Base-by-base conservation (phyloP, 176 grass and related monocot species). In the Dendrocalamus sinicus region DNA sequence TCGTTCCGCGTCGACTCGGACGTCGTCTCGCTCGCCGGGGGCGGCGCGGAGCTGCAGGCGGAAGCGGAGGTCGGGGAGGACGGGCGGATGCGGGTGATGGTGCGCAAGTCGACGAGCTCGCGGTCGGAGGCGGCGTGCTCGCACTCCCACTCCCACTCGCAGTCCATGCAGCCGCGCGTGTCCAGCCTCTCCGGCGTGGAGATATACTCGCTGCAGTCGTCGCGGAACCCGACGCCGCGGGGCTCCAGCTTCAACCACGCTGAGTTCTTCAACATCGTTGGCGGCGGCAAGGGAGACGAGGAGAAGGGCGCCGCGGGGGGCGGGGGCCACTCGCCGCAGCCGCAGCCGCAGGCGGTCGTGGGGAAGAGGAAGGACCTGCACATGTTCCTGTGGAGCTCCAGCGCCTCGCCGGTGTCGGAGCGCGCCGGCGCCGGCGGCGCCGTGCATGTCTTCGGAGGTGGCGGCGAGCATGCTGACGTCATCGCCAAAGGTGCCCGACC, bases 1-100 rank as follows among this genome's bases (percentile, higher is more conserved):
- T 97, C 95, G 32, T 97, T 97, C 75, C 86, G 91, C 16, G 95
- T 97, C 19, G 95, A 97, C 70, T 97, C 95, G 54, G 95, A 94
- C 88, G 90, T 97, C 63, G 83, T 97, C 72, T 97, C 92, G 1
- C 92, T 97, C 74, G 95, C 93, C 65, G 23, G 61, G 1, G 80
- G 70, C 1, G 86, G 79, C 16, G 80, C 73, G 12, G 88, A 89
- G 14, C 70, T 91, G 39, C 92, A 94, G 77, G 83, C 90, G 5
- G 92, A 97, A 68, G 81, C 88, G 0, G 85, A 84, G 64, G 86
- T 90, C 44, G 88, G 83, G 2, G 88, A 85, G 4, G 86, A 83
- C 59, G 94, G 92, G 0, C 32, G 86, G 40, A 8, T 97, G 65
- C 94, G 88, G 1, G 92, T 94, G 51, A 94, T 90, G 44, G 94